These are phyloP conservation scores for Kregervanrija delftensis DNA, from an alignment of 805 yeast genomes.

Conservation along the genomic window DNA sequence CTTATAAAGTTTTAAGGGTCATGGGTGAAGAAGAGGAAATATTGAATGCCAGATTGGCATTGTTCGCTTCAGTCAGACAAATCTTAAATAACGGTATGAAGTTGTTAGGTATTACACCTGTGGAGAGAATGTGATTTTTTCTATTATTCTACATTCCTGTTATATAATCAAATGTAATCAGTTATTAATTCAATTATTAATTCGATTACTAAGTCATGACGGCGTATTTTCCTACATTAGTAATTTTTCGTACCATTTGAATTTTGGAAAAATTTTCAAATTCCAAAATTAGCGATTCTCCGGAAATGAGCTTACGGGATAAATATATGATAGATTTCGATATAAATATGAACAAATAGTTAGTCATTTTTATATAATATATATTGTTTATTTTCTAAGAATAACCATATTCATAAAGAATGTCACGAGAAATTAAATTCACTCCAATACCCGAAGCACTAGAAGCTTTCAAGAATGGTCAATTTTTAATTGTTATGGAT, in stretches of 20 bases:
- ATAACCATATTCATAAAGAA: too few relatives aligned
- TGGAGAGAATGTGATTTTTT: constrained; percentile 77
- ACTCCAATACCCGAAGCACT: constrained; percentile 62
- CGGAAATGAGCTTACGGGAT: not conserved
- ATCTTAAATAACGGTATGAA: constrained; percentile 85
- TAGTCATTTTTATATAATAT: too few relatives aligned
- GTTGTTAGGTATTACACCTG: constrained; percentile 92
- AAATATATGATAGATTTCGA: not conserved
- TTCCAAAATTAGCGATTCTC: too few relatives aligned
- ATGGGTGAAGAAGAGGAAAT: constrained; percentile 87
- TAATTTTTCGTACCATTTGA: too few relatives aligned
- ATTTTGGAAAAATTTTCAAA: too few relatives aligned
- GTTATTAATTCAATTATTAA: too few relatives aligned
- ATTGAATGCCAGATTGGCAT: constrained; percentile 86
- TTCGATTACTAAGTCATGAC: too few relatives aligned
- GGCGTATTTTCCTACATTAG: too few relatives aligned
- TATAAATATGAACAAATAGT: too few relatives aligned
- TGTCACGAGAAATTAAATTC: constrained; percentile 24
- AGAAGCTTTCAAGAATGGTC: constrained; percentile 66
- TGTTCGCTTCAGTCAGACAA: constrained; percentile 84
- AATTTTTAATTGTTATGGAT: constrained; percentile 92
- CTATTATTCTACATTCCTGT: not conserved
- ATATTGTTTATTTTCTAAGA: too few relatives aligned
- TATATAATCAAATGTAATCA: not conserved
- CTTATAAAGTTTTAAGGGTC: constrained; percentile 94